Evolutionary conservation across 1,284 basidiomycete species (phyloP), one percentile per base, ranked within the genome.

Genomic region (Pseudozyma tsukubaensis): DNA sequence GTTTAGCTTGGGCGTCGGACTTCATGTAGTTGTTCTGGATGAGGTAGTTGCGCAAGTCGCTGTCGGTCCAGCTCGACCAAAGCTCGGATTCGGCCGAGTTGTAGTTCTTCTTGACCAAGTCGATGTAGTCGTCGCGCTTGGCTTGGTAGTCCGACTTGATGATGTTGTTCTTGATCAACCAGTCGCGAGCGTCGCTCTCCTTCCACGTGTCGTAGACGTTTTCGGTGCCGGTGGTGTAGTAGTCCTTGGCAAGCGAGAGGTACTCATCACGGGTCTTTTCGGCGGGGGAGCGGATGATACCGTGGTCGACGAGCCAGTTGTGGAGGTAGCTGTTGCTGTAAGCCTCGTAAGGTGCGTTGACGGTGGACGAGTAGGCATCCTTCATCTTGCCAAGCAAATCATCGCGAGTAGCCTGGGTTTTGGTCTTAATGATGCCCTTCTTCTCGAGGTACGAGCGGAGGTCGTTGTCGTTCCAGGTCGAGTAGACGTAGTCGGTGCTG

Each of bases 281-380:
- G n/a, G 72, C 72, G 18, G 72, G 61, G 18, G 69, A 66, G 47
- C 70, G 62, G 56, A 83, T 64, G 61, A 79, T 60, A 48, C 76
- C 81, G 57, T 82, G 79, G 56, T 81, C 67, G 40, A 83, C 77
- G 44, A 83, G 74, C 82, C 82, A 84, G 66, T 80, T 72, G 73
- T 78, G 81, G 40, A 83, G 72, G 76, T 82, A 84, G 60, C 73
- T 73, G 68, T 81, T 69, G n/a, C 67, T 73, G 54, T 69, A 80
- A 18, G 72, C 61, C 48, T 83, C 81, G 70, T 82, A 84, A 18
- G 80, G 81, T 3, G 71, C 77, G 36, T 80, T 77, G 48, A 77
- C 73, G 12, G 78, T 77, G 43, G 76, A 48, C 48, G 63, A 60
- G 72, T 80, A 84, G 11, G 80, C 73, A 39, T 67, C 67, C 29